Base-by-base conservation (phyloP, 1,284 basidiomycete species). In the Macrocystidia cucumis region DNA sequence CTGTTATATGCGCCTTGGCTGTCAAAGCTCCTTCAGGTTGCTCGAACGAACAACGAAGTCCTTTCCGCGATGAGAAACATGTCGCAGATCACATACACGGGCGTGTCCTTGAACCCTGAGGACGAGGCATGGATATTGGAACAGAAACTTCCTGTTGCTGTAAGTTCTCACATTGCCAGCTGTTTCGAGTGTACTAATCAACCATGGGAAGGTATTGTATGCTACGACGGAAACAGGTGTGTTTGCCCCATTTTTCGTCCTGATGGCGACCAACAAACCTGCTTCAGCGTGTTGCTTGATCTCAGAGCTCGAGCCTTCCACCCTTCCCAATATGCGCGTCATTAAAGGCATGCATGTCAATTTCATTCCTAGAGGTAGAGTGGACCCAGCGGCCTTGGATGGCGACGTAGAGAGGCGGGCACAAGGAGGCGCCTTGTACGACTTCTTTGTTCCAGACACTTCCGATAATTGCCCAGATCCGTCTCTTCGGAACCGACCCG, bases 1-100 rank as follows among this genome's bases (percentile, higher is more conserved):
- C 31, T 54, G 17, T 40, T 57, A 6, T 60, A 56, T 27, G 51
- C 54, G 4, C 44, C 46, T 3, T 55, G 54, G 52, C 40, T 57
- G 12, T 51, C 54, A n/a, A 51, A 44, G 33, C 44, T 58, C 5
- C 35, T 56, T 8, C 33, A 33, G n/a, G 44, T 51, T 8, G 55
- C 57, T 9, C 45, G 48, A 6, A 33, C 28, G 9, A 40, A 52
- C 28, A 22, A 37, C 0, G 42, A 47, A 3, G 44, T 55, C 25
- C 38, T 54, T 2, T 27, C 38, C 1, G 51, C 54, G 1, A 42
- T 60, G 6, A 39, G 49, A 22, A 28, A 38, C 11, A 39, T 60
- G 47, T 41, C 48, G 4, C 53, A 59, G 37, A 49, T 58, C 17
- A 44, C 42, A 0, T 58, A 52, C 29, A 56, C 52, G 1, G 55